phyloP scores from a whole-genome alignment of 2,329 filamentous ascomycete species.

The Fusarium falciforme region DNA sequence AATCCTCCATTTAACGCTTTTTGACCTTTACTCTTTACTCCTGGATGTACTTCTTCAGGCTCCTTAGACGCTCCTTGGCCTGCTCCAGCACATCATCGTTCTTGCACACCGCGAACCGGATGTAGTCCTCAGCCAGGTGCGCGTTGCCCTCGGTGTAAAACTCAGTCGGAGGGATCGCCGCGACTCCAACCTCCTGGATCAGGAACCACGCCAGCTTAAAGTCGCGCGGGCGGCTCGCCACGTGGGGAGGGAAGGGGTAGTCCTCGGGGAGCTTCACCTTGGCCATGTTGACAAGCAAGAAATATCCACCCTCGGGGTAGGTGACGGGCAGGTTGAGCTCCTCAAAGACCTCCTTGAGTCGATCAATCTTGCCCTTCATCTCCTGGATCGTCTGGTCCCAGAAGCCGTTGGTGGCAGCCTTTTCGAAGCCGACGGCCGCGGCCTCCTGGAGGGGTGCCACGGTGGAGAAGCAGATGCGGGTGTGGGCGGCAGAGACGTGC shows the following conservation, averaged over 20 bases:
- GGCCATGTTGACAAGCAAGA: slow-evolving; percentile 92
- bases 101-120: slow-evolving; percentile 97
- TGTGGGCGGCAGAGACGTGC: slow-evolving; percentile 92
- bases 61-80: slow-evolving; percentile 80
- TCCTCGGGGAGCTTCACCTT: slow-evolving; percentile 85
- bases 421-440: slow-evolving; percentile 91
- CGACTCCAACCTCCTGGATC: slow-evolving; percentile 95
- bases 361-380: slow-evolving; percentile 89
- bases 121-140: slow-evolving; percentile 89
- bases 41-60: slow-evolving; percentile 76
- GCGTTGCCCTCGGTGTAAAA: slow-evolving; percentile 92
- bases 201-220: slow-evolving; percentile 97
- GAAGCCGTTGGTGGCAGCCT: slow-evolving; percentile 86
- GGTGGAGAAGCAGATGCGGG: slow-evolving; percentile 93
- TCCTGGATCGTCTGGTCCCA: slow-evolving; percentile 86
- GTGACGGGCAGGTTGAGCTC: slow-evolving; percentile 85
- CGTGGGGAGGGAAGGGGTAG: slow-evolving; percentile 91
- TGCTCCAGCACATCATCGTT: slow-evolving; percentile 85
- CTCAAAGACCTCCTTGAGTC: slow-evolving; percentile 84
- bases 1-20: not conserved
- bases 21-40: slow-evolving; percentile 24
- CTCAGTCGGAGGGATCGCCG: slow-evolving; percentile 95
- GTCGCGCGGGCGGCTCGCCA: slow-evolving; percentile 86
- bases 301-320: slow-evolving; percentile 96
- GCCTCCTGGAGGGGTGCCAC: slow-evolving; percentile 96